Evolutionary conservation across 345 rosid genomes (phyloP).

Genomic region (Carallia pectinifolia): DNA sequence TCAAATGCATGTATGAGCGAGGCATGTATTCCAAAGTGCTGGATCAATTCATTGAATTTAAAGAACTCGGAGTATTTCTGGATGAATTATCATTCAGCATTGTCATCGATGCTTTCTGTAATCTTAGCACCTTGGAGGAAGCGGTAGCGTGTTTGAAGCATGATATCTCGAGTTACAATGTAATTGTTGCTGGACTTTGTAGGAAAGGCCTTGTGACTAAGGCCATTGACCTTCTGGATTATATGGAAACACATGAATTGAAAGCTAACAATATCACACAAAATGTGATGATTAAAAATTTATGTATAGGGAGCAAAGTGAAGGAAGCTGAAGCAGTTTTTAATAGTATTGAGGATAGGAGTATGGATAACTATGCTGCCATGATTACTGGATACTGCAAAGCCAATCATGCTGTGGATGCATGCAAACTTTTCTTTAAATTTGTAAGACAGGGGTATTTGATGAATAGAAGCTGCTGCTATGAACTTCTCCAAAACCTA

Average conservation of each 20-base stretch:
- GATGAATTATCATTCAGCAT: not conserved
- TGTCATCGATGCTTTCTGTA: constrained; percentile 1
- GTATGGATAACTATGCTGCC: constrained; percentile 1
- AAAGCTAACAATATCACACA: not conserved
- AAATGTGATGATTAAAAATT: not conserved
- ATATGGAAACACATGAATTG: not conserved
- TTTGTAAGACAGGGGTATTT: not conserved
- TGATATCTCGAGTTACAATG: not conserved
- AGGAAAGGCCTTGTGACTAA: not conserved
- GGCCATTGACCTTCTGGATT: not conserved
- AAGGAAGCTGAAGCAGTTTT: not conserved
- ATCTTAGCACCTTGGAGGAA: not conserved
- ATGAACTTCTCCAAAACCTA: not conserved
- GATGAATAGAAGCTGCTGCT: not conserved
- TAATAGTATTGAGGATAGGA: not conserved
- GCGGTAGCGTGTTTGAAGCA: not conserved
- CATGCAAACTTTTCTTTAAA: not conserved
- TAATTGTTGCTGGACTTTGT: not conserved
- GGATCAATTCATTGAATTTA: not conserved
- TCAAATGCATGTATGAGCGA: not conserved
- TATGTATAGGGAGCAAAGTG: not conserved
- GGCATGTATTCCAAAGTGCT: constrained; percentile 1
- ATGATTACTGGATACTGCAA: not conserved
- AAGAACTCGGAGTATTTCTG: not conserved
- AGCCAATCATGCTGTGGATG: not conserved